Evolutionary conservation across 331 rosid genomes (phyloP).

Genomic region (Cydonia oblonga): DNA sequence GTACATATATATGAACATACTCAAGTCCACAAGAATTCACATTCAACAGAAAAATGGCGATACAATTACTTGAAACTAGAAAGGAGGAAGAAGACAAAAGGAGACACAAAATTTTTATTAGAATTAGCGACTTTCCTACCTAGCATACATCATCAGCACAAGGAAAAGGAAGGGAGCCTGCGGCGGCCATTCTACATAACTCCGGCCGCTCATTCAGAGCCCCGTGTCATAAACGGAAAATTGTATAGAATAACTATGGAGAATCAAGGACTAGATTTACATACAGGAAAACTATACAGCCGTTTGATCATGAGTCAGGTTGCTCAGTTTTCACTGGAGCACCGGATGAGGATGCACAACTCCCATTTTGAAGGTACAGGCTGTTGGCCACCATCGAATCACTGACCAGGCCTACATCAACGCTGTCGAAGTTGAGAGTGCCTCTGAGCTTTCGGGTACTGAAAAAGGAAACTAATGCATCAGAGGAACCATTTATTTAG

Average conservation of each 20-base stretch:
- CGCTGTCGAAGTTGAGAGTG: constrained; percentile 58
- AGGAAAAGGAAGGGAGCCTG: constrained; percentile 15
- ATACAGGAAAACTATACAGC: constrained; percentile 1
- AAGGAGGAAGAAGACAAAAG: background rate
- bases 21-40: background rate
- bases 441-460: constrained; percentile 75
- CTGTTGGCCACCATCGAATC: constrained; percentile 96
- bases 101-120: background rate
- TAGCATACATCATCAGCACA: constrained; percentile 13
- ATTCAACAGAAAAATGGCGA: background rate
- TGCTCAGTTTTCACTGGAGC: constrained; percentile 68
- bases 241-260: constrained; percentile 5
- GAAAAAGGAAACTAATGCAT: background rate
- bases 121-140: background rate
- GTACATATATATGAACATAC: background rate
- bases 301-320: constrained; percentile 39
- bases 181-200: constrained; percentile 67
- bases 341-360: constrained; percentile 58
- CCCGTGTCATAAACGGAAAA: constrained; percentile 22
- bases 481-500: constrained; percentile 2
- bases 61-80: background rate
- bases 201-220: constrained; percentile 55
- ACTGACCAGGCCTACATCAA: constrained; percentile 75
- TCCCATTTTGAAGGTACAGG: constrained; percentile 72
- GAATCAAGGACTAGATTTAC: constrained; percentile 38